Evolutionary conservation across 257 asterid genomes (phyloP), one percentile per base, ranked within the genome.

Genomic region (Craterostigma plantagineum): DNA sequence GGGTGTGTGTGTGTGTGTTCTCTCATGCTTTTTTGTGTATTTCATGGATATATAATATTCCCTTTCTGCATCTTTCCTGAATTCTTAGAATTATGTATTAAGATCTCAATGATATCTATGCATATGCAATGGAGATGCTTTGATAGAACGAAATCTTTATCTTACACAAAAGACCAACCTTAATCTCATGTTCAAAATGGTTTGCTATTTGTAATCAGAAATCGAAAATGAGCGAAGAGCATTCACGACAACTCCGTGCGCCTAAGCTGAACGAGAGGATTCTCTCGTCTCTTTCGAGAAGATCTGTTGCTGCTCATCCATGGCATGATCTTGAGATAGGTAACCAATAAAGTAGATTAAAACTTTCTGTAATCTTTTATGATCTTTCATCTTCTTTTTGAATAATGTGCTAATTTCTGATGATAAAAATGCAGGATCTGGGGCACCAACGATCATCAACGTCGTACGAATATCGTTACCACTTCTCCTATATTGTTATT

Each of bases 321-420:
- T 73, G 81, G 75, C 81, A 73, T 48, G 81, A 73, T 33, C 81
- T 73, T 39, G 77, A 73, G 44, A 69, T 73, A 11, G 81, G 81
- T 69, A 62, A 12, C 17, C 14, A 16, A 9, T 11, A 34, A 48
- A 34, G 7, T 4, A n/a, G 18, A 18, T 13, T 15, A n/a, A n/a
- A n/a, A n/a, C n/a, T n/a, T n/a, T n/a, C n/a, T n/a, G n/a, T 4
- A 13, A 23, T 9, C 40, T n/a, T 40, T 40, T 41, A 14, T 48
- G 13, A 11, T 30, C 42, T 35, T 10, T 9, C 16, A 15, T 11
- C 16, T 16, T 17, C 18, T 8, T 53, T 0, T 36, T 14, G 11
- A 18, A 23, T 1, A 36, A 10, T 10, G 4, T 36, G 14, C 40
- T 36, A 36, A 36, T 12, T 36, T 10, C 11, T 9, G 14, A 36